phyloP scores from a whole-genome alignment of 371 early-diverging fungal genomes.

The Gilbertella persicaria region DNA sequence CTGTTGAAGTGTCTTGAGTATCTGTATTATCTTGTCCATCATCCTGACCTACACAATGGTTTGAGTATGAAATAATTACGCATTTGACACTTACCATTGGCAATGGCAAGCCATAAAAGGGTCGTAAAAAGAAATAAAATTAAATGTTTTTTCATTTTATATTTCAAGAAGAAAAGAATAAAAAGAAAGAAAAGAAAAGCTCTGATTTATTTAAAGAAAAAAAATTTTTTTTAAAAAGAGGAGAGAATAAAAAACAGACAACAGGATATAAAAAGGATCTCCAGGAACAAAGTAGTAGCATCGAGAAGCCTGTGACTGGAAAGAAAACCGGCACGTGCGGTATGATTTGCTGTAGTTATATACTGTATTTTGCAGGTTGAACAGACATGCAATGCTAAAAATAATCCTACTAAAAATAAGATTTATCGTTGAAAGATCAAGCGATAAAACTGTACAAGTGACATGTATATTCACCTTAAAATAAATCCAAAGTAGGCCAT shows the following conservation, averaged over 20 bases:
- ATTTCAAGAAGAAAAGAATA: not conserved
- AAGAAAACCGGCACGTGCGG: constrained; percentile 1
- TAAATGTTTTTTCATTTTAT: constrained; percentile 2
- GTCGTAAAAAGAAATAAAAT: not conserved
- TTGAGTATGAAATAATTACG: not conserved
- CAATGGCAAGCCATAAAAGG: not conserved
- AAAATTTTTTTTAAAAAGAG: constrained; percentile 3
- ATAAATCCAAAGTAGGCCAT: too few species aligned
- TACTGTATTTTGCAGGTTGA: too few species aligned
- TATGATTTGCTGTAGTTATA: too few species aligned
- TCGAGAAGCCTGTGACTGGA: not conserved
- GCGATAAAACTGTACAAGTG: too few species aligned
- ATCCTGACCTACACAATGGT: not conserved
- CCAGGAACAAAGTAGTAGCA: not conserved
- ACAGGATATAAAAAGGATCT: not conserved
- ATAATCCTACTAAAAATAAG: too few species aligned
- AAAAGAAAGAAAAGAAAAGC: constrained; percentile 4
- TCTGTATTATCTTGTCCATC: not conserved
- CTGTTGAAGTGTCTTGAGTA: not conserved
- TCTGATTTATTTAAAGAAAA: too few species aligned
- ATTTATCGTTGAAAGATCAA: too few species aligned
- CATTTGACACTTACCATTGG: not conserved
- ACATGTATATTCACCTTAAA: too few species aligned
- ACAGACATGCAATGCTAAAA: too few species aligned
- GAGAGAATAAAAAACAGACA: not conserved